phyloP scores from a whole-genome alignment of 2,329 filamentous ascomycete species.

The Fusarium brachygibbosum region DNA sequence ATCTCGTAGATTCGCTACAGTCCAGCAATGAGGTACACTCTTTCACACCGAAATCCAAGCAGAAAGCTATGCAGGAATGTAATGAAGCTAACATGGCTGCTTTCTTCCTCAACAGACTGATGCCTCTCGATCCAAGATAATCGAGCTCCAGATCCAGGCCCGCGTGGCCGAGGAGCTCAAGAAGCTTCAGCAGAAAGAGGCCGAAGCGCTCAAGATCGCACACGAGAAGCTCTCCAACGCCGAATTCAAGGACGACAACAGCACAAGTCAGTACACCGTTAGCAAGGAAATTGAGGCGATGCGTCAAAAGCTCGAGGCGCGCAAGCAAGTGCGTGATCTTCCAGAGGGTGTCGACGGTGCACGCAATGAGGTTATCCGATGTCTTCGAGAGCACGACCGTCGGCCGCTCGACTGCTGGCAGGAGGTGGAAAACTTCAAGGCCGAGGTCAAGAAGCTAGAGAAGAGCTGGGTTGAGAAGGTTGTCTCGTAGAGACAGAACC shows the following conservation, averaged over 20 bases:
- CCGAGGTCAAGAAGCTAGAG: conserved; percentile 88
- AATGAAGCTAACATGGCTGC: conserved; percentile 32
- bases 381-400: conserved; percentile 85
- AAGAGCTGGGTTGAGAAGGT: conserved; percentile 89
- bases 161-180: conserved; percentile 89
- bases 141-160: conserved; percentile 89
- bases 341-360: conserved; percentile 81
- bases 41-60: not conserved
- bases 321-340: conserved; percentile 75
- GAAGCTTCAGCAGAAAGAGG: conserved; percentile 79
- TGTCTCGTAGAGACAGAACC: conserved; percentile 59
- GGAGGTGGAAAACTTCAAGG: conserved; percentile 92
- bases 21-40: conserved; percentile 82
- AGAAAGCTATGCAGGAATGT: not conserved
- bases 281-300: conserved; percentile 71
- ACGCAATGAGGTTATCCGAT: conserved; percentile 81
- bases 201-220: conserved; percentile 75
- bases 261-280: conserved; percentile 62
- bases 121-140: conserved; percentile 82
- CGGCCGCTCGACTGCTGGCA: conserved; percentile 94
- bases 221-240: conserved; percentile 72
- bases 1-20: conserved; percentile 86
- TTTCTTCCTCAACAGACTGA: conserved; percentile 75
- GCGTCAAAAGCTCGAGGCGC: conserved; percentile 70
- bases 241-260: conserved; percentile 52